A percentile compares a stretch with the other conserved stretches of the same genome.
These are phyloP conservation scores for Xylaria sp. DNA, from an alignment of 2,329 filamentous ascomycete genomes.

Conservation along the genomic window DNA sequence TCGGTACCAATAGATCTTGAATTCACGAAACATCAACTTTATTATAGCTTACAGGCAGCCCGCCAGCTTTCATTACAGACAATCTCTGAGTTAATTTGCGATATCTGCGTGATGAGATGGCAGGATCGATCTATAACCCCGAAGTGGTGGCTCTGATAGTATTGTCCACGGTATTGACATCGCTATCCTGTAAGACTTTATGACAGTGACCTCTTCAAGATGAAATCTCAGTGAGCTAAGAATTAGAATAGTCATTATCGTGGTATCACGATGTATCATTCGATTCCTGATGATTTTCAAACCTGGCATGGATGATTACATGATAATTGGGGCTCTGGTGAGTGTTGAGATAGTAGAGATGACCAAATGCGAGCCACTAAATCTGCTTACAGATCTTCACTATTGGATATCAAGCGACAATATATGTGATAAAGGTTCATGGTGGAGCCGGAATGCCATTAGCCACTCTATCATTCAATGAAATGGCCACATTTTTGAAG, in stretches of 20 bases:
- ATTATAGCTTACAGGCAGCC: neutral
- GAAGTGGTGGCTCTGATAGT: conserved; percentile 28
- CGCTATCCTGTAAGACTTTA: conserved; percentile 27
- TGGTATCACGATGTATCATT: conserved; percentile 26
- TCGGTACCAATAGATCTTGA: too few relatives aligned
- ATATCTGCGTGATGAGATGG: conserved; percentile 1
- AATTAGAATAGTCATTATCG: conserved; percentile 23
- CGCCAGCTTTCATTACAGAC: neutral
- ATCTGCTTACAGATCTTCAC: conserved; percentile 26
- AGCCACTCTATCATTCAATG: conserved; percentile 18
- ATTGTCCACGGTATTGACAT: conserved; percentile 29
- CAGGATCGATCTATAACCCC: conserved; percentile 10
- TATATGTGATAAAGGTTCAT: conserved; percentile 24
- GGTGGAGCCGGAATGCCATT: conserved; percentile 33
- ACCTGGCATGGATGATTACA: conserved; percentile 33
- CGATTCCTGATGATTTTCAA: conserved; percentile 33
- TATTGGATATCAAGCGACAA: conserved; percentile 30
- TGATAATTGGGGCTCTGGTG: conserved; percentile 34
- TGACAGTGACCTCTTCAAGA: neutral
- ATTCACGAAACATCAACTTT: too few relatives aligned
- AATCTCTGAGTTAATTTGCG: neutral
- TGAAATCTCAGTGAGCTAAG: neutral
- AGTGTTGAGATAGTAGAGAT: neutral
- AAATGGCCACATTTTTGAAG: conserved; percentile 31
- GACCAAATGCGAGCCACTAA: neutral